Evolutionary conservation across 1,284 basidiomycete species (phyloP).

Genomic region (Ustilago crameri): DNA sequence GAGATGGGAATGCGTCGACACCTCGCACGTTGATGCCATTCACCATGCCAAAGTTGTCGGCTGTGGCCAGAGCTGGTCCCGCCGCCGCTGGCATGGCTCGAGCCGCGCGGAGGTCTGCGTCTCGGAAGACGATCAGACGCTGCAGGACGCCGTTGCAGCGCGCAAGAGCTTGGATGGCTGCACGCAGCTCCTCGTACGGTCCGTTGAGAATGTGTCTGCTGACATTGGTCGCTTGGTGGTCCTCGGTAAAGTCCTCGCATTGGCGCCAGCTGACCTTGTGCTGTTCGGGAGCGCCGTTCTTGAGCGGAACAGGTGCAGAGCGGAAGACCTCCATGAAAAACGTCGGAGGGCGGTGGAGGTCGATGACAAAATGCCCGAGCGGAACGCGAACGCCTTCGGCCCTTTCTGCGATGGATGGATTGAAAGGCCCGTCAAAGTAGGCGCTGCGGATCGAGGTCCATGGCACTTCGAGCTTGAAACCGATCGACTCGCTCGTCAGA

Average conservation of each 20-base stretch:
- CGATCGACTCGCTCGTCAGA: conserved; percentile 55
- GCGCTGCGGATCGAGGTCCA: conserved; percentile 45
- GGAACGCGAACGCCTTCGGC: conserved; percentile 51
- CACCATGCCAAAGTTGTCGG: conserved; percentile 42
- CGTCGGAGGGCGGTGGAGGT: conserved; percentile 53
- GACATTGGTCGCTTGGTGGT: conserved; percentile 51
- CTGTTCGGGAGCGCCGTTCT: conserved; percentile 21
- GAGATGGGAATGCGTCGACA: conserved; percentile 6
- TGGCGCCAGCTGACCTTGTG: conserved; percentile 58
- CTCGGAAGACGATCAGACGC: conserved; percentile 33
- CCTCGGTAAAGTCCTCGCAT: conserved; percentile 63
- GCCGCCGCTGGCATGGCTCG: conserved; percentile 19
- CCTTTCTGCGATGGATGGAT: conserved; percentile 41
- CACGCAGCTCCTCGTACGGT: conserved; percentile 51
- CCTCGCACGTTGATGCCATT: conserved; percentile 1
- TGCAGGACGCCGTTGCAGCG: conserved; percentile 32
- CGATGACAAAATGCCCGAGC: conserved; percentile 49
- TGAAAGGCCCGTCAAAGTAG: conserved; percentile 39
- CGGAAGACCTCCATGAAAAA: conserved; percentile 65
- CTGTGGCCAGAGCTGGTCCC: conserved; percentile 19
- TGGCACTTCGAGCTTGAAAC: conserved; percentile 61
- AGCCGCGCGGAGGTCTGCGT: conserved; percentile 17
- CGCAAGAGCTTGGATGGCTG: conserved; percentile 42
- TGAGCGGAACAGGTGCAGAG: conserved; percentile 19
- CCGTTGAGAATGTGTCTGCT: conserved; percentile 53